These are phyloP conservation scores for Morella rubra DNA, from an alignment of 306 rosid species.

Conservation along the genomic window DNA sequence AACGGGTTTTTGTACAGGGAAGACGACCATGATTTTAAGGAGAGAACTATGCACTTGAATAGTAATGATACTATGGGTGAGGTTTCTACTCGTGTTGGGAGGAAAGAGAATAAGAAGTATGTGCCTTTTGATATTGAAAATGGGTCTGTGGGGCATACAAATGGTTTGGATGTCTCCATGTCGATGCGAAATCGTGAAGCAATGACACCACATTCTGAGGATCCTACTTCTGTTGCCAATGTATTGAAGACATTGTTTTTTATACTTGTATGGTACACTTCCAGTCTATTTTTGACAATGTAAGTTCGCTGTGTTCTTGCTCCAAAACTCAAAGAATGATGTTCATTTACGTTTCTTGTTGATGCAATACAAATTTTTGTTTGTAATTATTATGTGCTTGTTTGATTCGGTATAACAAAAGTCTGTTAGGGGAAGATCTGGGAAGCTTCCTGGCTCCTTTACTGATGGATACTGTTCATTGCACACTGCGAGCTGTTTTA, in stretches of 20 bases:
- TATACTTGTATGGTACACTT: conserved; percentile 84
- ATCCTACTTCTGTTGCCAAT: conserved; percentile 47
- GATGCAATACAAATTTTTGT: conserved; percentile 5
- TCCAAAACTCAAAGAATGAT: conserved; percentile 9
- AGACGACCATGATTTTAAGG: conserved; percentile 36
- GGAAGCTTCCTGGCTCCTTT: conserved; percentile 97
- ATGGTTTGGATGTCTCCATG: conserved; percentile 33
- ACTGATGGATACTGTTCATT: conserved; percentile 86
- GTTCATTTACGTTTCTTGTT: conserved; percentile 11
- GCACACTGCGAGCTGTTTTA: conserved; percentile 82
- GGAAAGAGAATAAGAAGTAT: conserved; percentile 49
- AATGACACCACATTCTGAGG: conserved; percentile 27
- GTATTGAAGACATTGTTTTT: conserved; percentile 84
- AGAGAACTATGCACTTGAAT: conserved; percentile 43
- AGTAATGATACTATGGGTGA: conserved; percentile 49
- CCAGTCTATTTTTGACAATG: conserved; percentile 93
- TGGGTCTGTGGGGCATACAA: conserved; percentile 38
- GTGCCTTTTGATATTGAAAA: conserved; percentile 68
- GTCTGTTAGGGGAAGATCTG: conserved; percentile 84
- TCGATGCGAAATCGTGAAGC: conserved; percentile 39
- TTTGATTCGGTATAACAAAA: conserved; percentile 84
- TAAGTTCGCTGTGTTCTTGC: conserved; percentile 49
- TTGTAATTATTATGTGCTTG: conserved; percentile 23
- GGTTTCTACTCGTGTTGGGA: conserved; percentile 44
- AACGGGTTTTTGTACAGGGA: conserved; percentile 40